Evolutionary conservation across 2,329 filamentous ascomycete genomes (phyloP), one percentile per base, ranked within the genome.

Genomic region (Thyridium curvatum): DNA sequence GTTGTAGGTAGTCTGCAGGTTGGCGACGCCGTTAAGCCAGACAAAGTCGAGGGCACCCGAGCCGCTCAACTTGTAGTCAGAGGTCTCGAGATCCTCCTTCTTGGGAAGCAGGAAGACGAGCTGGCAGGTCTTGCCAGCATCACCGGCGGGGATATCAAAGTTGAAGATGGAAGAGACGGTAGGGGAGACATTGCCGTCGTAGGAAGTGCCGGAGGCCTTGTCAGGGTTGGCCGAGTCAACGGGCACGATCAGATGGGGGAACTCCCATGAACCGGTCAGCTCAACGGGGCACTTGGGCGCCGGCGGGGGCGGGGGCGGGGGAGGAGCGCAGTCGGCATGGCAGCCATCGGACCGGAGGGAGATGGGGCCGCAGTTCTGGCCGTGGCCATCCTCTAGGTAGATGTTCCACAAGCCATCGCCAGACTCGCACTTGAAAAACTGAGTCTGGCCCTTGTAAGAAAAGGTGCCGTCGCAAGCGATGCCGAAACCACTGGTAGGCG

Each of bases 61-160:
- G 13, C 62, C 60, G 3, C 52, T 47, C 38, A 62, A 52, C n/a
- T 38, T 52, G 50, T 48, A 69, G 18, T 34, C 46, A 30, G 59
- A 61, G 3, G 56, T 60, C 30, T 44, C 43, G 7, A 66, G 54
- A 44, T 60, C 53, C 12, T 48, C 42, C 44, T 46, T 48, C 17
- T 40, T 43, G 0, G 69, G 69, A 43, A 72, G 59, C 29, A 66
- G 51, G 53, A 74, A 71, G 40, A 64, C 53, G n/a, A 72, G 50
- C 5, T 60, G 66, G 57, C 70, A 73, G 26, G 58, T 65, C 43
- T 64, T 64, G 42, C 62, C 61, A 30, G 53, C 42, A 35, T 63
- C 56, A 4, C 49, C 51, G 3, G 53, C 45, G 0, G 62, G 62
- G 18, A 72, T 55, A 43, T 72, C 62, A 47, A 72, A 72, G 42